phyloP scores from a whole-genome alignment of 2,329 filamentous ascomycete species.

The Nigrograna mackinnonii region DNA sequence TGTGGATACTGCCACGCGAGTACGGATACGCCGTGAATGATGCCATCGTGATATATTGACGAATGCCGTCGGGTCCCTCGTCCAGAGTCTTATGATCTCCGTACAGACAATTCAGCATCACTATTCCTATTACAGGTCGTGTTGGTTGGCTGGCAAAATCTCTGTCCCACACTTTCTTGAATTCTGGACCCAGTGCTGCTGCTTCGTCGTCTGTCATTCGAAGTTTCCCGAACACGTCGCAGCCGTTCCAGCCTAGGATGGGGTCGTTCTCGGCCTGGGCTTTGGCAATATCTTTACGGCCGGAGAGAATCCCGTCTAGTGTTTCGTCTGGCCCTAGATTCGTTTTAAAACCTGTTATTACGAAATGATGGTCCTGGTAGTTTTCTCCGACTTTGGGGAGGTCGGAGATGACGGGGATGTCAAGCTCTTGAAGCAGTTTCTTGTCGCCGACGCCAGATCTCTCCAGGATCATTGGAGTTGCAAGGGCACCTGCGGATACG shows the following conservation, averaged over 20 bases:
- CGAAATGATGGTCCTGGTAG: conserved; percentile 62
- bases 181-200: conserved; percentile 53
- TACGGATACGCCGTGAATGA: conserved; percentile 61
- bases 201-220: conserved; percentile 56
- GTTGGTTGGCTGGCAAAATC: conserved; percentile 51
- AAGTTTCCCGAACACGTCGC: conserved; percentile 57
- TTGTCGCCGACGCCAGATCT: conserved; percentile 62
- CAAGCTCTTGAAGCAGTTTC: conserved; percentile 51
- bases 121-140: conserved; percentile 51
- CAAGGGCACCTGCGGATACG: conserved; percentile 51
- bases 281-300: conserved; percentile 46
- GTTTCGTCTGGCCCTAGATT: conserved; percentile 48
- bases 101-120: conserved; percentile 19
- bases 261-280: conserved; percentile 51
- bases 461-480: conserved; percentile 59
- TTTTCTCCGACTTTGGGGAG: conserved; percentile 66
- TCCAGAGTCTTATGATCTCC: conserved; percentile 7
- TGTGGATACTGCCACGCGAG: conserved; percentile 62
- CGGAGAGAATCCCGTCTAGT: conserved; percentile 53
- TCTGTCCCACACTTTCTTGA: conserved; percentile 54
- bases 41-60: conserved; percentile 53
- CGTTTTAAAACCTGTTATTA: conserved; percentile 55
- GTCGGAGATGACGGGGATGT: conserved; percentile 56
- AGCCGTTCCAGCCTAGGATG: conserved; percentile 57
- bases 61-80: conserved; percentile 21